Percentiles rank a stretch among this genome's conserved stretches.
Evolutionary conservation across 306 rosid genomes (phyloP).

Genomic region (Cajanus cajan): DNA sequence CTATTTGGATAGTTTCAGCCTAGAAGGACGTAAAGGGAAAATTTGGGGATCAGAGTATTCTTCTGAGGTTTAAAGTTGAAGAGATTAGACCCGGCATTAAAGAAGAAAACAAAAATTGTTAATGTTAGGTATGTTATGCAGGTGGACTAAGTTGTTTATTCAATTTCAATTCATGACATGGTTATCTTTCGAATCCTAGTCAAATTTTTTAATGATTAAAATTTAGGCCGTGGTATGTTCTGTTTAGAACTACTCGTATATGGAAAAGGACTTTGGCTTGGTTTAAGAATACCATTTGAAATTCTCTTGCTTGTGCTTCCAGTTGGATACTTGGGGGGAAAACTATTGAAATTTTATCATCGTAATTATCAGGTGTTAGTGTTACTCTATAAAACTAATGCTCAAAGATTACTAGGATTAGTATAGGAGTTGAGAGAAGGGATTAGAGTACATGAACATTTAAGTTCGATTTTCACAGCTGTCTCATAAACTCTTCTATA

Average conservation of each 20-base stretch:
- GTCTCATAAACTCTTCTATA: no score
- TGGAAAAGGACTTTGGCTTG: neutral
- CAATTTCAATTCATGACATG: neutral
- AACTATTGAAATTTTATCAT: neutral
- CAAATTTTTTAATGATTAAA: conserved; percentile 11
- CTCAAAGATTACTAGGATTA: no score
- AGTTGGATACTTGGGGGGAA: neutral
- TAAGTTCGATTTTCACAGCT: no score
- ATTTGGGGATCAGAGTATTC: conserved; percentile 2
- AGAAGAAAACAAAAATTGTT: neutral
- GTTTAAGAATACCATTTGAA: conserved; percentile 16
- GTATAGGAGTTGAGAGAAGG: no score
- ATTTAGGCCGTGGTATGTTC: neutral
- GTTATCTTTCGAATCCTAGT: conserved; percentile 3
- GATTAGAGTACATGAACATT: no score
- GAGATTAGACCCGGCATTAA: conserved; percentile 21
- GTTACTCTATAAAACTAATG: neutral
- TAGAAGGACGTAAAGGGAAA: neutral
- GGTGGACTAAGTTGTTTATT: neutral
- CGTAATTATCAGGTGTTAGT: neutral
- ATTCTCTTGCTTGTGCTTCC: conserved; percentile 5
- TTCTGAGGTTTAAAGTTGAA: conserved; percentile 22
- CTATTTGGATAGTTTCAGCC: conserved; percentile 29
- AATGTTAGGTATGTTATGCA: conserved; percentile 11
- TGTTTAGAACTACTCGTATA: neutral